Base-by-base conservation (phyloP, 495 filamentous ascomycete species). In the Terfezia claveryi region DNA sequence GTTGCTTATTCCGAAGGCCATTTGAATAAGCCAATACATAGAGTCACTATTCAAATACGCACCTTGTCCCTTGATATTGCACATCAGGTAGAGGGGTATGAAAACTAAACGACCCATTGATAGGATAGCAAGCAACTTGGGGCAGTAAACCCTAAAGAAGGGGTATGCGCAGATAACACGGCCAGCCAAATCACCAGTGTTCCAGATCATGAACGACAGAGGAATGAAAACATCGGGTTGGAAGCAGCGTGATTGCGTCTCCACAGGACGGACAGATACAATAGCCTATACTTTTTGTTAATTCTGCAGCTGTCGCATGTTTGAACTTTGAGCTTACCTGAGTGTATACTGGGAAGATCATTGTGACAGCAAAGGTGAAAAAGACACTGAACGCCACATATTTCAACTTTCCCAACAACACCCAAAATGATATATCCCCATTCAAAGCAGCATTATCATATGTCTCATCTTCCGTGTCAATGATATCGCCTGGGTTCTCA, bases 341-440 rank as follows among this genome's bases (percentile, higher is more conserved):
- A 0, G 91, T 96, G 69, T 86, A 94, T 46, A 95, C 83, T 0
- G 91, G 91, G 68, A 87, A 95, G 58, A 87, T 76, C 92, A 98
- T 96, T 37, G 89, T 86, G 27, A 93, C 68, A 44, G 71, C 67
- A 64, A 94, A 96, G 63, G 78, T 83, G 52, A 85, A 58, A 65
- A 84, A 85, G 23, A 94, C 79, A 0, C 83, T 72, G 37, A 72
- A 67, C 1, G 83, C 73, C 11, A 84, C 68, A 73, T 79, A 87
- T 60, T 73, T 75, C 32, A 95, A 72, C 61, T 92, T 93, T 44
- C 69, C 66, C 64, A 87, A 77, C 12, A 94, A 73, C 0, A 68
- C 72, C 61, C 70, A 68, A 56, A 94, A 73, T 56, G 78, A 71
- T 27, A 94, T 75, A 8, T 72, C 69, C 58, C 78, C 82, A 53